A percentile compares a stretch with the other conserved stretches of the same genome.
phyloP scores from a whole-genome alignment of 2,329 filamentous ascomycete genomes.

The Ophioceras dolichostomum region DNA sequence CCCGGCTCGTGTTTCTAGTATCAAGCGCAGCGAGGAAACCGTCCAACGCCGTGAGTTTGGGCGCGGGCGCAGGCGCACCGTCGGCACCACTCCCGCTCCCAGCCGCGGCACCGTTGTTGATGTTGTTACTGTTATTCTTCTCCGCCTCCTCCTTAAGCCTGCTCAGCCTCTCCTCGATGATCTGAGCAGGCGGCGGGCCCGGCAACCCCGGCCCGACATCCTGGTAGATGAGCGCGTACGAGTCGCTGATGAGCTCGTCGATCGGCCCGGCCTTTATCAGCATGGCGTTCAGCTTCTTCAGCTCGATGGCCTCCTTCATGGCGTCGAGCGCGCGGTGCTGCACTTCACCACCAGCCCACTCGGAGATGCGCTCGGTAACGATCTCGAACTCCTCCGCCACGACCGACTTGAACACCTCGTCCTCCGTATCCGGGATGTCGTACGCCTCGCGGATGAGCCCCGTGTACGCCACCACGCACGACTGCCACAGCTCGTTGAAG shows the following conservation, averaged over 20 bases:
- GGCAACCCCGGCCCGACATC: conserved; percentile 51
- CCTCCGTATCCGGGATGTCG: conserved; percentile 29
- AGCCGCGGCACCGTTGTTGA: conserved; percentile 10
- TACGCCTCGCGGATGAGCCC: conserved; percentile 38
- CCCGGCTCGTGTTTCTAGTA: conserved; percentile 3
- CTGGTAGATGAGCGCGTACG: conserved; percentile 67
- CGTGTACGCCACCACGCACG: conserved; percentile 40
- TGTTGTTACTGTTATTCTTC: conserved; percentile 16
- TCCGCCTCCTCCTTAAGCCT: conserved; percentile 26
- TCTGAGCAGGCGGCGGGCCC: conserved; percentile 30
- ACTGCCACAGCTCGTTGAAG: conserved; percentile 47
- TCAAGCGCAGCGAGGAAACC: conserved; percentile 3
- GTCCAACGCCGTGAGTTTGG: conserved; percentile 11
- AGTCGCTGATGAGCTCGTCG: conserved; percentile 88
- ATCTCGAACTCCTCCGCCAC: conserved; percentile 45
- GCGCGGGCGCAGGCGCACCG: conserved; percentile 11
- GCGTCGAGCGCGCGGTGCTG: conserved; percentile 35
- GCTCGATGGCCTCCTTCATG: conserved; percentile 44
- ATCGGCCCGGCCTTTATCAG: conserved; percentile 78
- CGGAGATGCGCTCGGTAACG: conserved; percentile 37
- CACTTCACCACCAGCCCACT: conserved; percentile 34
- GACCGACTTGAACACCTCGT: conserved; percentile 43
- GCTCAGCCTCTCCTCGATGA: conserved; percentile 29
- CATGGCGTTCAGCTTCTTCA: conserved; percentile 67
- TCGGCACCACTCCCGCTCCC: conserved; percentile 8